Base-by-base conservation (phyloP, 768 basidiomycete genomes). In the Russula sp. region DNA sequence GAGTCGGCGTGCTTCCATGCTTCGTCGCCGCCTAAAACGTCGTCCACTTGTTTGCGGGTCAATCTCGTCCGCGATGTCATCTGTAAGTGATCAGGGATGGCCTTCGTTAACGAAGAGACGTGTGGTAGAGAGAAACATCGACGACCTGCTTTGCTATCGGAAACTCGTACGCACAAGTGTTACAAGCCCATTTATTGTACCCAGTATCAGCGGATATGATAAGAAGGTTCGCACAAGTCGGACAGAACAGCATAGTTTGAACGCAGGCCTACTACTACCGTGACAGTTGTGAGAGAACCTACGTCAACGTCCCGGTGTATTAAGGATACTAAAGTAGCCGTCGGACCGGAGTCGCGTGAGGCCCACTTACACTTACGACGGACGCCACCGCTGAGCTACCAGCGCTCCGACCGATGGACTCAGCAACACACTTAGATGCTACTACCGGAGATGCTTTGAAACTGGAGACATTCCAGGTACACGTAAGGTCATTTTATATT, bases 151-250 rank as follows among this genome's bases (percentile, higher is more conserved):
- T 89, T 3, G 84, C 82, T 69, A 96, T 92, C 0, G 91, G 90
- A 71, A 95, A 98, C 70, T 98, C 92, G 72, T 98, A 99, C 3
- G 97, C 87, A 72, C 97, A 98, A 1, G 89, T 86, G 68, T 91
- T 90, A 72, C 94, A 98, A 0, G 87, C 87, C 89, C 92, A 96
- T 78, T 93, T 94, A 77, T 96, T 90, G 73, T 85, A 86, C 1
- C 89, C 87, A 0, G 86, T 86, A 64, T 89, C 88, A 6, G 83
- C 78, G 5, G 87, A 89, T 54, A 92, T 86, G 50, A 88, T 80
- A 16, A 95, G 82, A 49, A 92, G 79, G 74, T 98, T 98, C 34
- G 91, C 85, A 70, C 96, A 98, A 57, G 88, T 91, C 35, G 96
- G 96, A 72, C 96, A 98, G 79, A 96, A 96, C 40, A 95, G 79